Evolutionary conservation across 441 rosid species (phyloP), one percentile per base, ranked within the genome.

Genomic region (Arabidopsis hybrid): DNA sequence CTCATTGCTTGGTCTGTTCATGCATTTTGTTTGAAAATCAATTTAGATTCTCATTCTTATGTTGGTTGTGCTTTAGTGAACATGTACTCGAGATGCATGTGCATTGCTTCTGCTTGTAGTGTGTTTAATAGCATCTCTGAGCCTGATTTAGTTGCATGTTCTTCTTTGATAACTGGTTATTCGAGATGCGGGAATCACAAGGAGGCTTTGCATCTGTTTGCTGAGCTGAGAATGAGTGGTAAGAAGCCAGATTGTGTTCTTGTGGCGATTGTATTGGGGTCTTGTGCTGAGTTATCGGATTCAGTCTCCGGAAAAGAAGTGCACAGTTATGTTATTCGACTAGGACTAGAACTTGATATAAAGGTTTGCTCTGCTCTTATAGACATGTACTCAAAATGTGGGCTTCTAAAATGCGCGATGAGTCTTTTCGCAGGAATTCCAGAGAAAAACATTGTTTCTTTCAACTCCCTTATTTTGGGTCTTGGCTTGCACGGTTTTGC

Each of bases 371-470:
- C 94, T 76, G 84, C 90, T 47, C 91, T 95, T 4, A 65, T 89
- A 57, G 88, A 88, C 83, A 85, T 92, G 97, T 92, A 92, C 65
- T 78, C 85, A 53, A 95, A 95, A 81, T 91, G 95, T 77, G 98
- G 98, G 43, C 65, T 76, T 68, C 21, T 89, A 76, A 75, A 61
- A 66, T 75, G 73, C 26, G 91, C 87, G 4, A 83, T 85, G 75
- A 80, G 14, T 38, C 78, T 85, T 67, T 95, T 91, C 39, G 73
- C 68, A 34, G 68, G 43, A 57, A 84, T 83, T 83, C 69, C 81
- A 1, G 77, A 80, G 60, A 80, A 80, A 60, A 89, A 84, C 66
- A 60, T 78, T 45, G 76, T 92, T 77, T 75, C 88, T 10, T 92
- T 90, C 81, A 95, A 95, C 81, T 78, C 94, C 0, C 74, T 85